A percentile compares a stretch with the other conserved stretches of the same genome.
Conservation (phyloP, 768 basidiomycete genomes). For the Termitomyces eurrhizus region DNA sequence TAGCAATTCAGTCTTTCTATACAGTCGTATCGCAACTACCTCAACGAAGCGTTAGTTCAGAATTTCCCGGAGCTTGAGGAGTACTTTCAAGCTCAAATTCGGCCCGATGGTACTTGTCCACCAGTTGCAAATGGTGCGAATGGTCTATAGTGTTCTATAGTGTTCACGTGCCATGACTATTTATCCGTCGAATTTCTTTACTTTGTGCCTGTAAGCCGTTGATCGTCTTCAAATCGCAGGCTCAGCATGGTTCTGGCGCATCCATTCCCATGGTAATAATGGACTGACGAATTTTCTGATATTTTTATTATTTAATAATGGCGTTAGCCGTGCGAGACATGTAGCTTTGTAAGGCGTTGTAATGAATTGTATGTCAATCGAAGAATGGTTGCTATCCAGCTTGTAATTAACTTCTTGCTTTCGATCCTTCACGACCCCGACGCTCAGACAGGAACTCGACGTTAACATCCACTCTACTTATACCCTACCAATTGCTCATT, state of each 20-base stretch:
- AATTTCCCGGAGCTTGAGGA: slow-evolving; percentile 65
- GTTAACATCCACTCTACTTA: neutral
- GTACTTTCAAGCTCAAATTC: slow-evolving; percentile 22
- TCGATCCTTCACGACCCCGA: slow-evolving; percentile 11
- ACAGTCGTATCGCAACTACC: slow-evolving; percentile 64
- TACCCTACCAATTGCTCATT: neutral
- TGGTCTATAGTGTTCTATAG: neutral
- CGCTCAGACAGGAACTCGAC: slow-evolving; percentile 4
- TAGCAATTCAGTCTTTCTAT: slow-evolving; percentile 7
- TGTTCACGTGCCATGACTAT: neutral
- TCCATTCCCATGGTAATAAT: neutral
- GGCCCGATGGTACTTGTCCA: slow-evolving; percentile 2
- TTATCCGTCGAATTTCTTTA: neutral
- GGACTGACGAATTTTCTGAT: neutral
- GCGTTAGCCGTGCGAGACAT: neutral
- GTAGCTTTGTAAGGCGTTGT: slow-evolving; percentile 15
- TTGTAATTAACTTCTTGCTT: slow-evolving; percentile 7
- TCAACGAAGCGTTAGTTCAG: slow-evolving; percentile 68
- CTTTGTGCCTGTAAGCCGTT: neutral
- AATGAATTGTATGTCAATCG: slow-evolving; percentile 13
- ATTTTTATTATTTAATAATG: neutral
- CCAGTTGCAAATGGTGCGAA: slow-evolving; percentile 1
- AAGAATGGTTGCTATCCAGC: slow-evolving; percentile 10
- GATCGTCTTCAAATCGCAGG: neutral
- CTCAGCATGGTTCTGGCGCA: neutral